phyloP scores from a whole-genome alignment of 306 rosid genomes.

The Clitoria ternatea region DNA sequence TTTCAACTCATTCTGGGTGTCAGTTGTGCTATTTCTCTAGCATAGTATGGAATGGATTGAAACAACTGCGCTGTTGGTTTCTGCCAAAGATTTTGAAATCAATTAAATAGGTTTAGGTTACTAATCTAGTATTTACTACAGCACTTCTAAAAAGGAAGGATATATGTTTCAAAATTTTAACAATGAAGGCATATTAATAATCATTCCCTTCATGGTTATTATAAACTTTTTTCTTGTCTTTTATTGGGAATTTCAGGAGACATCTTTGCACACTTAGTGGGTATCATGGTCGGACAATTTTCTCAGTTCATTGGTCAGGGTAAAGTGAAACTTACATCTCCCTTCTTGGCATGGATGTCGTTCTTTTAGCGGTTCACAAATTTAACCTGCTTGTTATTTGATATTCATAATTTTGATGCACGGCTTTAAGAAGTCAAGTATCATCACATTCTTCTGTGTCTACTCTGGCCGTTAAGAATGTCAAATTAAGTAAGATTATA shows the following conservation, averaged over 20 bases:
- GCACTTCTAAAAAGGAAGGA: neutral
- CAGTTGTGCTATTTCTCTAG: neutral
- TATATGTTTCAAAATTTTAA: slow-evolving; percentile 9
- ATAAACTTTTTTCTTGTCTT: slow-evolving; percentile 23
- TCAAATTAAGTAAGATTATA: neutral
- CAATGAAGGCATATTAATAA: neutral
- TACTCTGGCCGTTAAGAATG: neutral
- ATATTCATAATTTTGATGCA: neutral
- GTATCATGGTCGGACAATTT: slow-evolving; percentile 92
- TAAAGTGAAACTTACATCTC: slow-evolving; percentile 20
- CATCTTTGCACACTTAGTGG: slow-evolving; percentile 87
- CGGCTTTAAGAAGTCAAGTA: slow-evolving; percentile 17
- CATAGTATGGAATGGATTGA: slow-evolving; percentile 13
- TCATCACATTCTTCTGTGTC: neutral
- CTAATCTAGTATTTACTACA: neutral
- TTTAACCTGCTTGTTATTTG: neutral
- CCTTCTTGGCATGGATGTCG: slow-evolving; percentile 12
- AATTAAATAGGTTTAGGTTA: neutral
- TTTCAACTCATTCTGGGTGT: neutral
- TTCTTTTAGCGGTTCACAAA: neutral
- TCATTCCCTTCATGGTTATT: slow-evolving; percentile 7
- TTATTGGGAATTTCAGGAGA: slow-evolving; percentile 56
- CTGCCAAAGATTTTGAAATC: neutral
- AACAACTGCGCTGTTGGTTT: slow-evolving; percentile 11
- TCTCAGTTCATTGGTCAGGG: slow-evolving; percentile 99